Evolutionary conservation across 805 yeast species (phyloP).

Genomic region (Wickerhamomyces xylosicus): DNA sequence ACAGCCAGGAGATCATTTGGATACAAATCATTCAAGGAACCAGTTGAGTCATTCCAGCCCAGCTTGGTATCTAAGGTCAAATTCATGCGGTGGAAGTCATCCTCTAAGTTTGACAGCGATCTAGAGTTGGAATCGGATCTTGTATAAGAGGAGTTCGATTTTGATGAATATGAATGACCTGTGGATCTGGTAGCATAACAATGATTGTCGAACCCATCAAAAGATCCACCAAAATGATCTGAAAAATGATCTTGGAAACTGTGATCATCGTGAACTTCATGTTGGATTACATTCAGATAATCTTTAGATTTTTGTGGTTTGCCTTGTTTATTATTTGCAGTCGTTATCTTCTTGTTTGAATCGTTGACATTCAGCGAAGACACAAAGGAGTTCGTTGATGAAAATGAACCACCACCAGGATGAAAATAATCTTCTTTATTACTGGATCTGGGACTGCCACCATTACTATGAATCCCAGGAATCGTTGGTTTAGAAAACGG

Average conservation of each 20-base stretch:
- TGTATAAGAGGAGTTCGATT: not conserved
- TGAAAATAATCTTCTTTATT: not conserved
- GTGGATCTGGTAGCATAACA: not conserved
- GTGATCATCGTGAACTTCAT: too few species aligned
- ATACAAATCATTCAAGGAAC: not conserved
- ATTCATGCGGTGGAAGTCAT: not conserved
- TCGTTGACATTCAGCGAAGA: slow-evolving; percentile 8
- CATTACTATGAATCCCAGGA: not conserved
- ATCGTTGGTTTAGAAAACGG: slow-evolving; percentile 1
- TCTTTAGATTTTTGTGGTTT: too few species aligned
- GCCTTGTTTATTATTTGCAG: slow-evolving; percentile 1
- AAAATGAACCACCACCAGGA: slow-evolving; percentile 4
- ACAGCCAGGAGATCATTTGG: not conserved
- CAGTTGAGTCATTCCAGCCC: not conserved
- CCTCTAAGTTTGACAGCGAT: not conserved
- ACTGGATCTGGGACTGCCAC: slow-evolving; percentile 5
- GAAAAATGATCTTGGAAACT: slow-evolving; percentile 1
- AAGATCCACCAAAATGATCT: slow-evolving; percentile 2
- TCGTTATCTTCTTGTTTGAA: slow-evolving; percentile 4
- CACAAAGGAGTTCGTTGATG: slow-evolving; percentile 12
- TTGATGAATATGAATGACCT: not conserved
- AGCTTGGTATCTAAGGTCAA: not conserved
- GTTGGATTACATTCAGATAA: too few species aligned
- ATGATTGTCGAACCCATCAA: slow-evolving; percentile 4
- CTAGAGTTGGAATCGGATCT: not conserved